A percentile compares a stretch with the other conserved stretches of the same genome.
These are phyloP conservation scores for Viola pubescens DNA, from an alignment of 441 rosid genomes.

Conservation along the genomic window DNA sequence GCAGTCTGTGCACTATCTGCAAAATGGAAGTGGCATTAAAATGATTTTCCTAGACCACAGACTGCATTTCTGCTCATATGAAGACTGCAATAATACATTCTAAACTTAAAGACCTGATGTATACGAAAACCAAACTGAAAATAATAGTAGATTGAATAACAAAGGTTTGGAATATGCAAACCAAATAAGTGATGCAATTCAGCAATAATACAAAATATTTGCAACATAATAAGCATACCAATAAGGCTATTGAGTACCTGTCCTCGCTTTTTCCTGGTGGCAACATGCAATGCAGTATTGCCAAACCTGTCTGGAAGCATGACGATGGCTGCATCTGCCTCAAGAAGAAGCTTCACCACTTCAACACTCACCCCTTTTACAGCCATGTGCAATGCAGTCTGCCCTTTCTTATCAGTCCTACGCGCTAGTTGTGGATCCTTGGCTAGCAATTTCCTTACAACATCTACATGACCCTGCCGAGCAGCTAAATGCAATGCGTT, in stretches of 20 bases:
- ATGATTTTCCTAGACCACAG: too few relatives aligned
- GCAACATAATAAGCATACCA: not conserved
- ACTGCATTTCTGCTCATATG: too few relatives aligned
- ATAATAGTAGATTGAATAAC: too few relatives aligned
- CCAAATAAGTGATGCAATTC: too few relatives aligned
- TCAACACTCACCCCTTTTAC: constrained; percentile 61
- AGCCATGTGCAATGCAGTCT: constrained; percentile 89
- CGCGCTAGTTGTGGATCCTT: constrained; percentile 67
- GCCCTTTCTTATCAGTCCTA: constrained; percentile 81
- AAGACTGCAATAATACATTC: too few relatives aligned
- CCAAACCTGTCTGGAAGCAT: constrained; percentile 83
- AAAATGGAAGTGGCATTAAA: not conserved
- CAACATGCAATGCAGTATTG: constrained; percentile 68
- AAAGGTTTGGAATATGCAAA: too few relatives aligned
- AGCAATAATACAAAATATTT: too few relatives aligned
- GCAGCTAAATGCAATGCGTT: constrained; percentile 83
- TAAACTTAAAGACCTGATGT: too few relatives aligned
- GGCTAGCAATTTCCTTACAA: constrained; percentile 52
- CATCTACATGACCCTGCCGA: constrained; percentile 85
- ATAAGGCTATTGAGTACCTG: constrained; percentile 37
- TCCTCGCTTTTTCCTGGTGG: constrained; percentile 69
- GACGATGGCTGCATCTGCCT: constrained; percentile 60
- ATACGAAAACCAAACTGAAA: too few relatives aligned
- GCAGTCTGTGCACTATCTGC: constrained; percentile 68
- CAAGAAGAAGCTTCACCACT: constrained; percentile 64